phyloP scores from a whole-genome alignment of 169 alveolate genomes.

The Cryptosporidium sp. region DNA sequence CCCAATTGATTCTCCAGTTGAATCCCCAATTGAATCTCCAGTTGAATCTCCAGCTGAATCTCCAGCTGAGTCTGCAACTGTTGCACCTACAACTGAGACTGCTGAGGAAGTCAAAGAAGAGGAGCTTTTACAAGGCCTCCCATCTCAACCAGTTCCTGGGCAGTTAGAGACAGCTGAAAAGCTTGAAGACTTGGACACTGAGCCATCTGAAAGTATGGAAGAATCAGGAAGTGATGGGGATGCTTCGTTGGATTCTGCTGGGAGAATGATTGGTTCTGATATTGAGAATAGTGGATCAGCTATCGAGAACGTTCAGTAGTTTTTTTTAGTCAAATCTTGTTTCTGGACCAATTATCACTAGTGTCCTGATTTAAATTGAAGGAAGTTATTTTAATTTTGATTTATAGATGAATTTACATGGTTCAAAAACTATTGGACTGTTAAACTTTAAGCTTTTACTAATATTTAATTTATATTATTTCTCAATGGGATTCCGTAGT shows the following conservation, averaged over 20 bases:
- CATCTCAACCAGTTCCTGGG: not conserved
- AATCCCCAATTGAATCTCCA: constrained; percentile 3
- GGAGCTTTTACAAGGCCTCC: not conserved
- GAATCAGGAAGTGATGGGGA: constrained; percentile 2
- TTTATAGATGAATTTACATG: not conserved
- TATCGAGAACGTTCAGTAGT: not conserved
- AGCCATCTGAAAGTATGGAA: not conserved
- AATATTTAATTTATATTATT: not conserved
- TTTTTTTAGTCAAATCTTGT: not conserved
- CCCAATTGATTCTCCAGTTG: not conserved
- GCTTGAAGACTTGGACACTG: constrained; percentile 5
- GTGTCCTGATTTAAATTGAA: not conserved
- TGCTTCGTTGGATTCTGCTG: constrained; percentile 44
- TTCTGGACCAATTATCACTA: not conserved
- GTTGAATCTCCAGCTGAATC: not conserved
- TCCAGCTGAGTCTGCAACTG: not conserved
- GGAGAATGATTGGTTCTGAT: constrained; percentile 38
- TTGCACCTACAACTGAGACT: not conserved
- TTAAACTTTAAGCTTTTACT: not conserved
- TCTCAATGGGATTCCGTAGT: constrained; percentile 2
- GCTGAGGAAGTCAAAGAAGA: constrained; percentile 10
- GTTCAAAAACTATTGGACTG: constrained; percentile 7
- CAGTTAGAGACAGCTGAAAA: not conserved
- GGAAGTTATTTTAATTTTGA: not conserved
- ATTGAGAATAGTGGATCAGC: constrained; percentile 69